phyloP scores from a whole-genome alignment of 208 protist genomes.

The Crithidia sp. region DNA sequence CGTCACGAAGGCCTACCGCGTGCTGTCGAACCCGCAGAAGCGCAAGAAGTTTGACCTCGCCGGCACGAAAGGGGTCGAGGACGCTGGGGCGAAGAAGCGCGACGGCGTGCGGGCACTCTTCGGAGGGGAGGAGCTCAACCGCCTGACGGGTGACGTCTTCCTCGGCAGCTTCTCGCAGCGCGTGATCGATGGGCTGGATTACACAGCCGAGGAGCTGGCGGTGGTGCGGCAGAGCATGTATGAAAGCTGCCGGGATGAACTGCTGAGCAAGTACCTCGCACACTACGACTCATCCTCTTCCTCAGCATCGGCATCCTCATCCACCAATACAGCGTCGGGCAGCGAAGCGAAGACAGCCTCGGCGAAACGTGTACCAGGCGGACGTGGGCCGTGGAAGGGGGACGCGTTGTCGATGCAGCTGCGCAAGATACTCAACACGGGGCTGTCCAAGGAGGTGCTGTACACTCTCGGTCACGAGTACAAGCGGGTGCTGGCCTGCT shows the following conservation, averaged over 20 bases:
- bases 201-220: constrained; percentile 75
- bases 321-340: neutral
- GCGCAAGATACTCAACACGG: constrained; percentile 54
- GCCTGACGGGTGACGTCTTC: constrained; percentile 69
- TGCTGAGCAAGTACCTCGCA: constrained; percentile 60
- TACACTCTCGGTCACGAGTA: constrained; percentile 75
- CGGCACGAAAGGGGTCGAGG: constrained; percentile 95
- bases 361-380: neutral
- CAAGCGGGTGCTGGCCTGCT: constrained; percentile 59
- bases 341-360: neutral
- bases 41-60: constrained; percentile 97
- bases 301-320: neutral
- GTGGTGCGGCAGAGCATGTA: constrained; percentile 65
- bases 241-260: constrained; percentile 68
- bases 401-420: constrained; percentile 38
- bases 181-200: constrained; percentile 83
- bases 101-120: constrained; percentile 78
- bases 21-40: constrained; percentile 96
- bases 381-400: constrained; percentile 12
- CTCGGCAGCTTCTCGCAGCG: constrained; percentile 79
- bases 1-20: constrained; percentile 97
- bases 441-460: constrained; percentile 83
- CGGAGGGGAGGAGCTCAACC: constrained; percentile 68
- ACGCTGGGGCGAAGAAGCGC: constrained; percentile 76
- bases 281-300: constrained; percentile 34